Evolutionary conservation across 306 rosid species (phyloP), one percentile per base, ranked within the genome.

Genomic region (Crotalaria pallida): DNA sequence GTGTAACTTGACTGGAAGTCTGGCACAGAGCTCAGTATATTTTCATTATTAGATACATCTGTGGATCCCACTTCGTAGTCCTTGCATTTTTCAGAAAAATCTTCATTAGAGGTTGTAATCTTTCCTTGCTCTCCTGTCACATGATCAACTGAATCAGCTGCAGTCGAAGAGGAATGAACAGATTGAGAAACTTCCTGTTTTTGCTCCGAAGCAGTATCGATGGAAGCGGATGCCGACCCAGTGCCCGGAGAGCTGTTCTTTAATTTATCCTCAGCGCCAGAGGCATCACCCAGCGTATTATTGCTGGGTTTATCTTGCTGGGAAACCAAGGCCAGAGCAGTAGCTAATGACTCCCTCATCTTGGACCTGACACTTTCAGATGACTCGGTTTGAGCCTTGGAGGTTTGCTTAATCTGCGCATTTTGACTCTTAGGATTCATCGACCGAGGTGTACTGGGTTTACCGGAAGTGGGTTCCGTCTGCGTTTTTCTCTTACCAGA

Each of bases 261-360:
- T 66, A 60, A 19, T 6, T 77, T 81, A 58, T 51, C 43, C 18
- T 49, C 67, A 33, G 65, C 11, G 58, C 36, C 67, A 43, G 64
- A 74, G 44, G 72, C 58, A 36, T 48, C 48, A 7, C 24, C 58
- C 0, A 1, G 15, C 16, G 71, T 61, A 64, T 72, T 68, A 55
- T 65, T 68, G 27, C 50, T 76, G 61, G 71, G 66, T 47, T 78
- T 88, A 13, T 73, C 84, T 58, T 72, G 88, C 73, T 78, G 89
- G 41, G 84, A 72, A 58, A 86, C 99, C 82, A 95, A 73, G 16
- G 87, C 88, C 71, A 95, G 83, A 21, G 96, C 96, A 77, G 88
- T 71, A 68, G 88, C 84, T 69, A 95, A 78, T 13, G 97, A 88
- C 71, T 89, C 97, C 81, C 97, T 89, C 99, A 95, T 91, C 84